Evolutionary conservation across 495 filamentous ascomycete genomes (phyloP), one percentile per base, ranked within the genome.

Genomic region (Penicillium dipodomyicola): DNA sequence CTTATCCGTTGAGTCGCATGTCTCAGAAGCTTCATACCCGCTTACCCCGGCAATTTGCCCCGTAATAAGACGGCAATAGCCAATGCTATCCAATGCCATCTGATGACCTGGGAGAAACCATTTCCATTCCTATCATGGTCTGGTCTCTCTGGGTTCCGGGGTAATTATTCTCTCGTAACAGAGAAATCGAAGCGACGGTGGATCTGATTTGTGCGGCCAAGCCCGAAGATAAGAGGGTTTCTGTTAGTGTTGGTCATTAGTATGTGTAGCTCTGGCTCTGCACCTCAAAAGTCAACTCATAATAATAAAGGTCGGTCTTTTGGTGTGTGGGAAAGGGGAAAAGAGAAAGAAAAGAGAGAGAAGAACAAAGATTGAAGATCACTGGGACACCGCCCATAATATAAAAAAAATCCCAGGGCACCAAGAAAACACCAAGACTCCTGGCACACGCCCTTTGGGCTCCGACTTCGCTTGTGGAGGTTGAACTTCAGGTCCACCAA

Each of bases 111-210:
- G 23, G 9, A 14, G 32, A 23, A 39, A 25, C 14, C n/a, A 10
- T 35, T 19, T 20, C n/a, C 35, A 8, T n/a, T 39, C 35, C 35
- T 9, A 39, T 39, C 35, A 9, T 30, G 11, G 41, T 51, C 20
- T 20, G 17, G 33, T 41, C 39, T n/a, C 15, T 30, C 17, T 48
- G 4, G 30, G 30, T 22, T 69, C 65, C 44, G 65, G 65, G 64
- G 64, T 69, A 69, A 68, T 65, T 67, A 54, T 42, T 65, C 61
- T 69, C 66, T 69, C 66, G 66, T 68, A 68, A 67, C 23, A 50
- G 40, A 20, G n/a, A 11, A 29, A 44, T 37, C 37, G 59, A 53
- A 39, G 52, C 50, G 37, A 20, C 3, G 45, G 63, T 68, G 65
- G 65, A 68, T 65, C 64, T 49, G 54, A 41, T 33, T 12, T 33